phyloP scores from a whole-genome alignment of 2,329 filamentous ascomycete species.

The Nigrospora sphaerica region DNA sequence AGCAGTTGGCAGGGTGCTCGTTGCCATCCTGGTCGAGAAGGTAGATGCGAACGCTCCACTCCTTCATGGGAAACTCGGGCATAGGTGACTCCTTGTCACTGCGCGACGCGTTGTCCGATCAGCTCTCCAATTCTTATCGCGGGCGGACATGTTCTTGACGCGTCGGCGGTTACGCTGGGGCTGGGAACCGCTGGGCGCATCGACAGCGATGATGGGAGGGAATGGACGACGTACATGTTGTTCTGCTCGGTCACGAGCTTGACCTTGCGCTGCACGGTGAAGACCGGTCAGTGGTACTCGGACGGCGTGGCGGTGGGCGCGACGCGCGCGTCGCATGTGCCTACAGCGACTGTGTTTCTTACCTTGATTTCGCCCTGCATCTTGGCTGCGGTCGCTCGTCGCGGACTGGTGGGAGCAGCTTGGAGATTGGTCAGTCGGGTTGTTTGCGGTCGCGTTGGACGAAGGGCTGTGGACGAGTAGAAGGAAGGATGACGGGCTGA shows the following conservation, averaged over 20 bases:
- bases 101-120: conserved; percentile 9
- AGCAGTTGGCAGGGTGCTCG: conserved; percentile 73
- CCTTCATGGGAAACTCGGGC: conserved; percentile 85
- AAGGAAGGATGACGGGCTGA: too few relatives aligned
- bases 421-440: too few relatives aligned
- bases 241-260: conserved; percentile 91
- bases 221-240: conserved; percentile 61
- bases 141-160: not conserved
- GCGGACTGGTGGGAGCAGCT: too few relatives aligned
- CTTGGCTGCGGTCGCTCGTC: too few relatives aligned
- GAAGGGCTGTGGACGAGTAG: too few relatives aligned
- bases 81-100: conserved; percentile 75
- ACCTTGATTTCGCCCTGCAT: too few relatives aligned
- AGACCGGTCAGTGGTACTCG: conserved; percentile 11
- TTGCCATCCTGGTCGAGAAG: conserved; percentile 81
- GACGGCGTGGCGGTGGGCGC: not conserved
- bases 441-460: too few relatives aligned
- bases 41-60: conserved; percentile 84
- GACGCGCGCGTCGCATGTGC: too few relatives aligned
- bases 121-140: conserved; percentile 10
- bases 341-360: too few relatives aligned
- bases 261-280: conserved; percentile 65
- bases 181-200: conserved; percentile 5
- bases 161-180: not conserved
- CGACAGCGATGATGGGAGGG: conserved; percentile 2